Evolutionary conservation across 2,329 filamentous ascomycete species (phyloP).

Genomic region (Aspergillus ustus): DNA sequence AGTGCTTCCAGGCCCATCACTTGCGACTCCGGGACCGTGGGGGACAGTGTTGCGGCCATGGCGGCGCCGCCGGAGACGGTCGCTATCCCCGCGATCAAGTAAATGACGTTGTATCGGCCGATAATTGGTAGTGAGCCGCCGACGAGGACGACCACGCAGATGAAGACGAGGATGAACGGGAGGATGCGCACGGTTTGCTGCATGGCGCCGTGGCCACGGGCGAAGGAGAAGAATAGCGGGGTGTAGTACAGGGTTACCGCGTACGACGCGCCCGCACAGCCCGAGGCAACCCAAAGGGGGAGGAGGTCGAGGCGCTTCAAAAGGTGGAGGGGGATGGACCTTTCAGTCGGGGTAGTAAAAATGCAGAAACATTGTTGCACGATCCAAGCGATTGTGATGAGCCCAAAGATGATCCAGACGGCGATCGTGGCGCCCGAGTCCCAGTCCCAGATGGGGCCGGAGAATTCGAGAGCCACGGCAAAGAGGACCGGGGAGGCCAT

Average conservation of each 20-base stretch:
- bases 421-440: slow-evolving; percentile 33
- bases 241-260: slow-evolving; percentile 56
- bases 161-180: slow-evolving; percentile 35
- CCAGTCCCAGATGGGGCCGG: slow-evolving; percentile 57
- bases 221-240: slow-evolving; percentile 61
- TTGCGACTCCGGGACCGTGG: slow-evolving; percentile 21
- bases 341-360: slow-evolving; percentile 48
- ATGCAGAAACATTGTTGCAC: slow-evolving; percentile 52
- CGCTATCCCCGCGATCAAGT: slow-evolving; percentile 26
- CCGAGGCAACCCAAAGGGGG: slow-evolving; percentile 50
- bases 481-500: slow-evolving; percentile 44
- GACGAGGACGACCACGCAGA: slow-evolving; percentile 26
- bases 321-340: slow-evolving; percentile 58
- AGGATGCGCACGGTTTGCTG: slow-evolving; percentile 37
- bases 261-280: slow-evolving; percentile 40
- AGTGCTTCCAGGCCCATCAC: slow-evolving; percentile 19
- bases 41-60: slow-evolving; percentile 24
- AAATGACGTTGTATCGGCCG: slow-evolving; percentile 30
- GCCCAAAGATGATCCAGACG: slow-evolving; percentile 41
- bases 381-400: slow-evolving; percentile 50
- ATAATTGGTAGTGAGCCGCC: slow-evolving; percentile 27
- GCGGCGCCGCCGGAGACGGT: not conserved
- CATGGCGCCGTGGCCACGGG: slow-evolving; percentile 44
- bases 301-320: slow-evolving; percentile 43
- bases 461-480: slow-evolving; percentile 58